Evolutionary conservation across 2,329 filamentous ascomycete species (phyloP), one percentile per base, ranked within the genome.

Genomic region (Cladosporium sp.): DNA sequence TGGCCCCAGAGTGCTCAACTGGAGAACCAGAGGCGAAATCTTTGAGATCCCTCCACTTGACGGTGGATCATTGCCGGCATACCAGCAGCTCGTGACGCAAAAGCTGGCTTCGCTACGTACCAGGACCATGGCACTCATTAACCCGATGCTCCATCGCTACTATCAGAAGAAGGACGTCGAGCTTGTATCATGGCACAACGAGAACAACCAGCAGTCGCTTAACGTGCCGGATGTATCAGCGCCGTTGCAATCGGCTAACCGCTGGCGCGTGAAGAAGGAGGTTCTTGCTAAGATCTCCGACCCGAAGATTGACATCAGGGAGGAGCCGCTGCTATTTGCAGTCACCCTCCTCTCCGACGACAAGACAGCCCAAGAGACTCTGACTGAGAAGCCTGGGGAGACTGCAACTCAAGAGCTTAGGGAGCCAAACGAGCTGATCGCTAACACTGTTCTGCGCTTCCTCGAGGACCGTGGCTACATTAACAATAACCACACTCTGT

Each of bases 401-500:
- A 65, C 12, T 66, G 80, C 7, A 81, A 78, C 53, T 80, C 85
- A n/a, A 80, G 85, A 56, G 17, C 15, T 43, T 24, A 22, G 24
- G n/a, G 78, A 56, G 22, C 52, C 56, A 2, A 52, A 86, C 13
- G 87, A 93, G 61, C 79, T 92, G 49, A 73, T 80, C 19, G 73
- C 89, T 15, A 88, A 96, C 61, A 82, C 85, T 6, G 79, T 92
- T 52, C 96, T 89, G 86, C 83, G 90, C 50, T 93, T 96, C 69
- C 77, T 99, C 18, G 89, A 96, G 64, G 77, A 97, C 43, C 83
- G 91, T 53, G 90, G 86, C 19, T 99, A 96, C 62, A 78, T 95
- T 41, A 82, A 93, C 59, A 78, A 84, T 44, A 78, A 80, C 53
- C 92, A 97, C 68, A 81, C 84, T 53, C 77, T 96, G 54, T 96